A percentile compares a stretch with the other conserved stretches of the same genome.
Conservation (phyloP, 441 rosid species). For the Capsella rubella region DNA sequence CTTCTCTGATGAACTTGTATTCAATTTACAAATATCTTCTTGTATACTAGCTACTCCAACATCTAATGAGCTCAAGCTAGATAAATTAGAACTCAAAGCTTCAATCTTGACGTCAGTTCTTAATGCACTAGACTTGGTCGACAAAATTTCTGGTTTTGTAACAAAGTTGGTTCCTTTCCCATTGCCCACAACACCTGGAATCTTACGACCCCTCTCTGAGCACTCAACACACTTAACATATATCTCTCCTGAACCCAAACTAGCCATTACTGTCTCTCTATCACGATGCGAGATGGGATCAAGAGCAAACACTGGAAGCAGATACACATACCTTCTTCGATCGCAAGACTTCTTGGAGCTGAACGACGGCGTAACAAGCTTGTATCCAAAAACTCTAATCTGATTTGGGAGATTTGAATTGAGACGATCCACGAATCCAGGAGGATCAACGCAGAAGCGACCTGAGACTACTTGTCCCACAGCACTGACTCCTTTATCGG, state of each 20-base stretch:
- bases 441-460: constrained; percentile 80
- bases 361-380: constrained; percentile 65
- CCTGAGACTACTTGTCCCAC: constrained; percentile 95
- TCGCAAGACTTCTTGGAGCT: constrained; percentile 85
- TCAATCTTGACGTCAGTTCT: constrained; percentile 38
- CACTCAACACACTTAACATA: constrained; percentile 84
- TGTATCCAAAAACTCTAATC: constrained; percentile 77
- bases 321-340: constrained; percentile 89
- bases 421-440: constrained; percentile 78
- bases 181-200: constrained; percentile 64
- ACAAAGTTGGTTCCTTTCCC: constrained; percentile 29
- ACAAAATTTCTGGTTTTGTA: constrained; percentile 42
- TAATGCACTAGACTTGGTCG: constrained; percentile 38
- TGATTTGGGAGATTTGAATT: constrained; percentile 65
- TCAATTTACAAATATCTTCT: constrained; percentile 26
- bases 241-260: constrained; percentile 71
- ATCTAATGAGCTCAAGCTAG: constrained; percentile 23
- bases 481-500: constrained; percentile 94
- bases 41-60: constrained; percentile 17
- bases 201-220: constrained; percentile 86
- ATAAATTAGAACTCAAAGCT: constrained; percentile 14
- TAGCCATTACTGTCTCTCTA: constrained; percentile 77
- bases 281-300: constrained; percentile 72
- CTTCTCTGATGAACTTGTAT: constrained; percentile 19
- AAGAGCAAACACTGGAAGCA: constrained; percentile 89